These are phyloP conservation scores for Aaosphaeria arxii DNA, from an alignment of 2,329 filamentous ascomycete genomes.

Conservation along the genomic window DNA sequence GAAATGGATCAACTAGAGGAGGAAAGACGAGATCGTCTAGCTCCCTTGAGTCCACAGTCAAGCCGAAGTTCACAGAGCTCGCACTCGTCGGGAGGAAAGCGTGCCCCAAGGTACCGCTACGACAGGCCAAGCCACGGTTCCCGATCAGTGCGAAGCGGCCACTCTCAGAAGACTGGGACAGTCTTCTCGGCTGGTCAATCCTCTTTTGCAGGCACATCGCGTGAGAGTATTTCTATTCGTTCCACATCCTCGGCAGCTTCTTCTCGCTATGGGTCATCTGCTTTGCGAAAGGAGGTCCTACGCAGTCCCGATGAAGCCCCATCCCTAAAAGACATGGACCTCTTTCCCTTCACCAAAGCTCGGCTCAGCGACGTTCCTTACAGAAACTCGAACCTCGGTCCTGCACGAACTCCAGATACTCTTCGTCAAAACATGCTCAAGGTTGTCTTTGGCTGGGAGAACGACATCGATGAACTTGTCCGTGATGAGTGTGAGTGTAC, in stretches of 20 bases:
- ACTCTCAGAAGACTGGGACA: conserved; percentile 48
- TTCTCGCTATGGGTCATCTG: conserved; percentile 56
- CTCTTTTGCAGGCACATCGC: conserved; percentile 36
- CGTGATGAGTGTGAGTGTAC: conserved; percentile 67
- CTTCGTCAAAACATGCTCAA: conserved; percentile 86
- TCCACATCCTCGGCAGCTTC: conserved; percentile 53
- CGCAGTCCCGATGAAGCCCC: conserved; percentile 70
- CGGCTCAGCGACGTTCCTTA: conserved; percentile 82
- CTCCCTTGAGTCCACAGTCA: conserved; percentile 65
- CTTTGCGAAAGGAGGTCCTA: conserved; percentile 75
- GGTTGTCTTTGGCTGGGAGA: conserved; percentile 93
- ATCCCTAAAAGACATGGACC: conserved; percentile 60
- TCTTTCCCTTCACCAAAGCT: conserved; percentile 83
- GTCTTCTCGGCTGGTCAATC: conserved; percentile 67
- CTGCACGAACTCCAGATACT: conserved; percentile 59
- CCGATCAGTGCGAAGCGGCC: conserved; percentile 13
- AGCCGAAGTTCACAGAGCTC: conserved; percentile 62
- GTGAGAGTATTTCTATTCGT: conserved; percentile 57
- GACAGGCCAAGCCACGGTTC: conserved; percentile 39
- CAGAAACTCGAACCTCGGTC: conserved; percentile 60
- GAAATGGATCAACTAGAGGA: conserved; percentile 65
- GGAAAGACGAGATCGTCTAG: conserved; percentile 60
- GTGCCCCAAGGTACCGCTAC: conserved; percentile 44
- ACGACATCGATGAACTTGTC: conserved; percentile 76
- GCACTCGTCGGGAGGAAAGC: conserved; percentile 50